Evolutionary conservation across 2,329 filamentous ascomycete species (phyloP), one percentile per base, ranked within the genome.

Genomic region (Penicillium expansum): DNA sequence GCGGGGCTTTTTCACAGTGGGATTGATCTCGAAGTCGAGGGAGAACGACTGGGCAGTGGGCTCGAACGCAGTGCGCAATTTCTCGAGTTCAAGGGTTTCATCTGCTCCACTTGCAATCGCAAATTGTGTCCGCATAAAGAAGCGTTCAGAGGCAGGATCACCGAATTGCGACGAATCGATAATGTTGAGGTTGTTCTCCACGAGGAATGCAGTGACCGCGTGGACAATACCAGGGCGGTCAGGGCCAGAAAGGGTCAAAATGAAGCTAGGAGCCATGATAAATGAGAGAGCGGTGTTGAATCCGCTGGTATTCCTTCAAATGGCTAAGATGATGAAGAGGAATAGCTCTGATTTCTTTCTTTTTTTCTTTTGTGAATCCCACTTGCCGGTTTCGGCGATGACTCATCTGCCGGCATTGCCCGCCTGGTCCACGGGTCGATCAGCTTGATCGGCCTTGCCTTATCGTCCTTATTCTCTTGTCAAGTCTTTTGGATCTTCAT

Each of bases 71-170:
- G 71, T 73, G 8, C 69, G 73, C 47, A 91, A 77, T 61, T 82
- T 75, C 20, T 79, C 79, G 48, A 79, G 83, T 59, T 76, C 58
- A 56, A 53, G 53, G 3, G 52, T 47, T 16, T 62, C 60, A n/a
- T 59, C 48, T 6, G 41, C 45, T 27, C 55, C 51, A 27, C 52
- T 51, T 10, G 66, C 69, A 58, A 88, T 83, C 10, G 85, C 87
- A 67, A 93, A 93, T 74, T 92, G 90, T 66, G 93, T 89, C 71
- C 90, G 85, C 90, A 94, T 93, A 79, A 94, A 94, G 80, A 94
- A 94, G 56, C 83, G 87, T 71, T 89, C 79, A 20, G 87, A 89
- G 24, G 80, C 83, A 27, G 86, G 84, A 75, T 93, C 90, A 41
- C 86, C 89, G 80, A 91, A 94, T 77, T 94, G 90, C 76, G 92